Conservation (phyloP, 2,329 filamentous ascomycete genomes). For the Fusarium chuoi region DNA sequence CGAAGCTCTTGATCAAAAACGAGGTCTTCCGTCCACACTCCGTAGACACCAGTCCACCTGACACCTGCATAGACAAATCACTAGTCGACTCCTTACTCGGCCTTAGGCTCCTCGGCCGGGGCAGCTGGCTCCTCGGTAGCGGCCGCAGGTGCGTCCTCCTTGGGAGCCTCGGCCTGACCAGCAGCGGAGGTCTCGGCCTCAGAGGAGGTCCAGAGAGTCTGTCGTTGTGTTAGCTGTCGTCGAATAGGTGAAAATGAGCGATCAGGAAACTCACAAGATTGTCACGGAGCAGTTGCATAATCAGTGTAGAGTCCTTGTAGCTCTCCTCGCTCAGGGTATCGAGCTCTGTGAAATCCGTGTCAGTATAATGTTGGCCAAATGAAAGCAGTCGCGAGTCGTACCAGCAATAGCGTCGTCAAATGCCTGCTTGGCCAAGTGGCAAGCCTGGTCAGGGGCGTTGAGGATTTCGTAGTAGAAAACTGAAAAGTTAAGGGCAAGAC, state of each 20-base stretch:
- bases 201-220: conserved; percentile 99
- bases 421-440: conserved; percentile 98
- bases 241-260: neutral
- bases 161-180: conserved; percentile 61
- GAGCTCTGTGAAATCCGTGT: conserved; percentile 70
- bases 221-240: conserved; percentile 44
- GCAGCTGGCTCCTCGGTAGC: conserved; percentile 67
- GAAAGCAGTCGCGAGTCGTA: conserved; percentile 4
- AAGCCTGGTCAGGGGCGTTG: conserved; percentile 97
- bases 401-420: conserved; percentile 98
- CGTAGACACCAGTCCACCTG: conserved; percentile 70
- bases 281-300: conserved; percentile 98
- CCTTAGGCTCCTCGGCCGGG: conserved; percentile 73
- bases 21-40: conserved; percentile 71
- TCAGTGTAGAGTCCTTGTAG: conserved; percentile 99
- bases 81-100: conserved; percentile 61
- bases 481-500: conserved; percentile 98
- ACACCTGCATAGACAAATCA: conserved; percentile 49
- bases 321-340: conserved; percentile 97
- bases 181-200: conserved; percentile 85
- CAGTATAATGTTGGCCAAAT: neutral
- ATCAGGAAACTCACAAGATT: conserved; percentile 77
- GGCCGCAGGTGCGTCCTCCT: conserved; percentile 60
- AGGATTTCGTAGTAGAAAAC: conserved; percentile 99
- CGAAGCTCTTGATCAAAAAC: conserved; percentile 61